phyloP scores from a whole-genome alignment of 805 yeast genomes.

The Candida succiphila region DNA sequence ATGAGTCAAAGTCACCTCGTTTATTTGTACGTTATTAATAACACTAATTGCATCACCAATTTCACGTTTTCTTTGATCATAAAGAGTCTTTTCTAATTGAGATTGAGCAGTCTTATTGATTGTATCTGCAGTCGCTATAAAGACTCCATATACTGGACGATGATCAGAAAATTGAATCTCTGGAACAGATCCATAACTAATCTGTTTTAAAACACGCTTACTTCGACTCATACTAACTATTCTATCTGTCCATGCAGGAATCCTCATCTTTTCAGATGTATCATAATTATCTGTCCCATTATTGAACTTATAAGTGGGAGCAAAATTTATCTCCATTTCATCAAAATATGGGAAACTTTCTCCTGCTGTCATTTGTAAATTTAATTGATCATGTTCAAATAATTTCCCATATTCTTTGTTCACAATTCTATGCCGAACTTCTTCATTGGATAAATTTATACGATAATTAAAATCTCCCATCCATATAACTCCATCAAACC shows the following conservation, averaged over 20 bases:
- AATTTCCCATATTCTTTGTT: constrained; percentile 38
- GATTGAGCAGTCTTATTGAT: constrained; percentile 49
- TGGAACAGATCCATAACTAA: constrained; percentile 48
- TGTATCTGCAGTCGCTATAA: constrained; percentile 51
- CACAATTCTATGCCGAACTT: constrained; percentile 39
- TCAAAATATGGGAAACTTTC: constrained; percentile 74
- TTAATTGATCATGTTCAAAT: constrained; percentile 69
- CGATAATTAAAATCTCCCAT: constrained; percentile 92
- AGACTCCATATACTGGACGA: constrained; percentile 76
- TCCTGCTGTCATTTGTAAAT: constrained; percentile 62
- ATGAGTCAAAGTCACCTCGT: constrained; percentile 16
- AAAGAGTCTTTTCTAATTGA: constrained; percentile 41
- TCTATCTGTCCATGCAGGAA: constrained; percentile 98
- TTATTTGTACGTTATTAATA: constrained; percentile 12
- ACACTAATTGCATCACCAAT: constrained; percentile 23
- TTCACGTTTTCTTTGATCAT: constrained; percentile 36
- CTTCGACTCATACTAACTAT: constrained; percentile 54
- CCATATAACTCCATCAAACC: constrained; percentile 82
- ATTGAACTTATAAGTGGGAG: constrained; percentile 93
- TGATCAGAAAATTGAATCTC: constrained; percentile 74
- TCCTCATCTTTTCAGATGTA: constrained; percentile 81
- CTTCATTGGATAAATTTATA: constrained; percentile 59
- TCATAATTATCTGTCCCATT: constrained; percentile 78
- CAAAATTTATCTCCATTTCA: constrained; percentile 71
- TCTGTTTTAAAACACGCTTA: constrained; percentile 44